phyloP scores from a whole-genome alignment of 1,284 basidiomycete species.

The Exobasidium rhododendri region DNA sequence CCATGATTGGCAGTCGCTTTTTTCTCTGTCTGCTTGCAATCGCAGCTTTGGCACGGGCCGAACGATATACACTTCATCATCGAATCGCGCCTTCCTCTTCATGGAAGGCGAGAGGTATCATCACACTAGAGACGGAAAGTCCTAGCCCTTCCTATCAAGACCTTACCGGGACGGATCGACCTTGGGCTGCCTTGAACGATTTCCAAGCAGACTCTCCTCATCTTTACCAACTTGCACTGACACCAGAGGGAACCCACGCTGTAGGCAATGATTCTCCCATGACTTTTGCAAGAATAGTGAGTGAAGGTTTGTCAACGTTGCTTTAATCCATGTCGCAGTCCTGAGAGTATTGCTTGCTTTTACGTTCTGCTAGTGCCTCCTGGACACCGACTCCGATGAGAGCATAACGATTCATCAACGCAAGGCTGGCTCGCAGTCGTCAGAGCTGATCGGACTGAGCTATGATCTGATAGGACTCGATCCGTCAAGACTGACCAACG shows the following conservation, averaged over 20 bases:
- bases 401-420: slow-evolving; percentile 1
- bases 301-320: not conserved
- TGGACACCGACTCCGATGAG: not conserved
- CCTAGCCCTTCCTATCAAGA: not conserved
- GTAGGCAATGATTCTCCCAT: slow-evolving; percentile 4
- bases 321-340: not conserved
- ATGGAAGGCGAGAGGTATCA: not conserved
- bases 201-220: not conserved
- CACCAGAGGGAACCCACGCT: not conserved
- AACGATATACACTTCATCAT: slow-evolving; percentile 4
- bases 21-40: not conserved
- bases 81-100: not conserved
- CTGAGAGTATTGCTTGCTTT: not conserved
- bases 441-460: not conserved
- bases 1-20: not conserved
- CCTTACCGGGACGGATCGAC: not conserved
- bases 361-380: not conserved
- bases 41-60: not conserved
- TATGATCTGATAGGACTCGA: slow-evolving; percentile 7
- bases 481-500: not conserved
- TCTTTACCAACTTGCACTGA: slow-evolving; percentile 9
- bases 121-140: not conserved
- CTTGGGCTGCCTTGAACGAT: not conserved
- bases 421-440: not conserved
- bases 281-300: slow-evolving; percentile 10